phyloP scores from a whole-genome alignment of 2,329 filamentous ascomycete species.

The Exophiala sp. region DNA sequence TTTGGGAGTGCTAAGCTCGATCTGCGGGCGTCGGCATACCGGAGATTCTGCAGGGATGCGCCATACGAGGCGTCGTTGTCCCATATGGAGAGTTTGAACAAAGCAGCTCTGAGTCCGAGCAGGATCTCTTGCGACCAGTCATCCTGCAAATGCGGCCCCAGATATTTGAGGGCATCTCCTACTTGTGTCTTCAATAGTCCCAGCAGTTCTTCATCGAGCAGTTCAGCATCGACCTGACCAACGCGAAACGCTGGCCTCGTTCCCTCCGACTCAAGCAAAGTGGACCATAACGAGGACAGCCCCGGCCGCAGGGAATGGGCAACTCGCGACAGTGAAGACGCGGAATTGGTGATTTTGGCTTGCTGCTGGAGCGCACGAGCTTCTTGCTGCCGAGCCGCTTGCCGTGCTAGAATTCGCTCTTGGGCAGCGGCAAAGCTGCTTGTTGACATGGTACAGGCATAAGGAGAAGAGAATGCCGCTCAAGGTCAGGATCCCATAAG shows the following conservation, averaged over 20 bases:
- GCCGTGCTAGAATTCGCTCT: slow-evolving; percentile 74
- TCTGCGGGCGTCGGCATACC: slow-evolving; percentile 76
- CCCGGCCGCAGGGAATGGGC: slow-evolving; percentile 54
- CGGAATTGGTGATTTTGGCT: slow-evolving; percentile 46
- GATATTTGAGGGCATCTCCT: slow-evolving; percentile 80
- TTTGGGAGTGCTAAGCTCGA: slow-evolving; percentile 56
- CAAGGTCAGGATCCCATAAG: neutral
- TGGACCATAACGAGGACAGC: slow-evolving; percentile 58
- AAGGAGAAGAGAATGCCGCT: neutral
- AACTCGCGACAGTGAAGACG: slow-evolving; percentile 52
- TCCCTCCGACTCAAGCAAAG: slow-evolving; percentile 66
- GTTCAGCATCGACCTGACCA: slow-evolving; percentile 89
- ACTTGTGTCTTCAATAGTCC: slow-evolving; percentile 80
- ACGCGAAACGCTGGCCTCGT: slow-evolving; percentile 84
- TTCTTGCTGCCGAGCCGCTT: slow-evolving; percentile 66
- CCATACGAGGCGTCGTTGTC: slow-evolving; percentile 94
- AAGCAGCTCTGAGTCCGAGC: slow-evolving; percentile 64
- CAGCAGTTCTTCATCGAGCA: slow-evolving; percentile 88
- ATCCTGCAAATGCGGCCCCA: slow-evolving; percentile 68
- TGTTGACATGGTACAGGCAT: slow-evolving; percentile 44
- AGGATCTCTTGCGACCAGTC: slow-evolving; percentile 84
- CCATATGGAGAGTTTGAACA: slow-evolving; percentile 97
- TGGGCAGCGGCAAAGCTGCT: slow-evolving; percentile 83
- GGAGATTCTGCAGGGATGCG: slow-evolving; percentile 82
- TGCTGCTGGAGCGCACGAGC: slow-evolving; percentile 38